Base-by-base conservation (phyloP, 768 basidiomycete genomes). In the Pisolithus tinctorius region DNA sequence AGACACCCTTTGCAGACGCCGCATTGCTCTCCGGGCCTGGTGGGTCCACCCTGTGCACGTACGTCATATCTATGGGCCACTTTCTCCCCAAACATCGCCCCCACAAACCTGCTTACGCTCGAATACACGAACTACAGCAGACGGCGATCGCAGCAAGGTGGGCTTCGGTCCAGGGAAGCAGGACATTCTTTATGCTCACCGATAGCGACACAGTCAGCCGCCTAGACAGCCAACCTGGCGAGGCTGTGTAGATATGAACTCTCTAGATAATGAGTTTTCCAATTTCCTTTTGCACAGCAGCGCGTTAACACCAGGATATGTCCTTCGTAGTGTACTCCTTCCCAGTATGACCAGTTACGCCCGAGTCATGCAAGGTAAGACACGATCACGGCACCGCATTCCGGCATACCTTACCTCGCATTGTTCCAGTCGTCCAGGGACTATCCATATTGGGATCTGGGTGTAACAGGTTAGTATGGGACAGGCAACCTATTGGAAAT, bases 11-110 rank as follows among this genome's bases (percentile, higher is more conserved):
- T 14, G 6, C 49, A 92, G 92, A 72, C 36, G 68, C 93, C 38
- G 78, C 82, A 30, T 70, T 86, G 2, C 71, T 95, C 17, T 93
- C 93, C 40, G 90, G 90, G 9, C 74, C 82, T 2, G 82, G 81
- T 1, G 88, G 84, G 8, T 71, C 84, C 4, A 84, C 72, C 2
- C 69, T 91, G 17, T 81, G 92, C 17, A 64, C 80, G 3, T 84
- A 93, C 60, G 83, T 91, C 37, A 66, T 73, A 3, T 59, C 69
- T 2, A 82, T 78, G 0, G 93, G 93, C 2, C 65, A 78, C 46
- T 71, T 91, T 27, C 41, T 84, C 3, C 71, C 82, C 49, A 92
- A 97, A 65, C 77, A 72, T 40, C 73, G 72, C 11, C 63, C 93
- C 2, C 82, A 87, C 48, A 59, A 64, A 20, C 72, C 74, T 0